phyloP scores from a whole-genome alignment of 305 asterid genomes.

The Ilex paraguariensis region DNA sequence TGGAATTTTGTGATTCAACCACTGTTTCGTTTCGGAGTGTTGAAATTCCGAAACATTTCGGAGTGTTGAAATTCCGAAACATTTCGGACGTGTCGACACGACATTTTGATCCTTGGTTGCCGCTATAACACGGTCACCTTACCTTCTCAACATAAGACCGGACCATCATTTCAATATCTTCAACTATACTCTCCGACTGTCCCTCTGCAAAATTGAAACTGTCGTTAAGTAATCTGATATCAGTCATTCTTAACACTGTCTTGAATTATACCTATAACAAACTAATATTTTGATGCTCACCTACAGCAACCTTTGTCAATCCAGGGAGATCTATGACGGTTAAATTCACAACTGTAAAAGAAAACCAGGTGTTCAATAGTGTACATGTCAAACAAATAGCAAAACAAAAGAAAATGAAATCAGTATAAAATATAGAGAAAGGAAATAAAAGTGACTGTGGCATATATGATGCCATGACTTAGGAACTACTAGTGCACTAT shows the following conservation, averaged over 20 bases:
- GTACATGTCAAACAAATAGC: neutral
- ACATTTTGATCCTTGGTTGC: too few relatives aligned
- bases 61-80: too few relatives aligned
- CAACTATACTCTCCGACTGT: slow-evolving; percentile 78
- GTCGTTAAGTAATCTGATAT: slow-evolving; percentile 4
- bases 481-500: too few relatives aligned
- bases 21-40: too few relatives aligned
- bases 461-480: too few relatives aligned
- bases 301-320: slow-evolving; percentile 95
- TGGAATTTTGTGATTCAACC: too few relatives aligned
- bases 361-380: slow-evolving; percentile 14
- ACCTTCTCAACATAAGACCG: slow-evolving; percentile 98
- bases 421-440: too few relatives aligned
- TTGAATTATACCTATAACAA: neutral
- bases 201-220: slow-evolving; percentile 63
- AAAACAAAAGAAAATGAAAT: neutral
- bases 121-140: slow-evolving; percentile 10
- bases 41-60: too few relatives aligned
- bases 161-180: slow-evolving; percentile 97
- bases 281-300: slow-evolving; percentile 43
- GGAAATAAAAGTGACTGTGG: too few relatives aligned
- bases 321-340: slow-evolving; percentile 99
- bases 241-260: too few relatives aligned
- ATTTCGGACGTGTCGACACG: too few relatives aligned
- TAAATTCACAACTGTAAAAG: slow-evolving; percentile 77